Evolutionary conservation across 495 filamentous ascomycete species (phyloP).

Genomic region (Articulospora tetracladia): DNA sequence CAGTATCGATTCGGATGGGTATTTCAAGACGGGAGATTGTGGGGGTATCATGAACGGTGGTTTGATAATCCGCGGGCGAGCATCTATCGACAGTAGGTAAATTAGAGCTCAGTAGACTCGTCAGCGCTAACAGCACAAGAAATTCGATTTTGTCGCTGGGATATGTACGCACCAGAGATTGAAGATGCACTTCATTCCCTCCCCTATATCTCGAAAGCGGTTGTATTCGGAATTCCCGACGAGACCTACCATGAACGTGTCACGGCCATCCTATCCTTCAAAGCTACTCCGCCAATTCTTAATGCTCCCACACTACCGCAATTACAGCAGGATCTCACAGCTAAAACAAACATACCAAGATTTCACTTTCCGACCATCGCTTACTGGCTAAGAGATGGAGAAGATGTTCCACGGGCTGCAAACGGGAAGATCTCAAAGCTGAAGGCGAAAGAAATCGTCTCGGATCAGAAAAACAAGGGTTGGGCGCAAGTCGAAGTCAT

Average conservation of each 20-base stretch:
- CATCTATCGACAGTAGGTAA: not conserved
- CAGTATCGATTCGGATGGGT: not conserved
- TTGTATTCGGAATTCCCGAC: not conserved
- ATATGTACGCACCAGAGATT: not conserved
- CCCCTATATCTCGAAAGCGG: not conserved
- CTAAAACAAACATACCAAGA: not conserved
- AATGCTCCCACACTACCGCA: not conserved
- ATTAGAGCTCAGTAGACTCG: not conserved
- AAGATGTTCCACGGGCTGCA: not conserved
- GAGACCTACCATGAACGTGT: not conserved
- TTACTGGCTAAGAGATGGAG: not conserved
- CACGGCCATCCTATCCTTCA: not conserved
- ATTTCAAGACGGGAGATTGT: not conserved
- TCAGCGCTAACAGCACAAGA: not conserved
- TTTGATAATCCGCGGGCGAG: not conserved
- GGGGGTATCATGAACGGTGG: not conserved
- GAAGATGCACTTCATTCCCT: not conserved
- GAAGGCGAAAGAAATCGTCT: not conserved
- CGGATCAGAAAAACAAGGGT: not conserved
- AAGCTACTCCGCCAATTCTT: not conserved
- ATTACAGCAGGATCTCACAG: not conserved
- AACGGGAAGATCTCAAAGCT: not conserved
- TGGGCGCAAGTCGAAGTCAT: not conserved
- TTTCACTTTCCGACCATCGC: not conserved
- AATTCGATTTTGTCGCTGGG: not conserved